These are phyloP conservation scores for Spizellomyces sp. DNA, from an alignment of 192 early-diverging fungal genomes.

Conservation along the genomic window DNA sequence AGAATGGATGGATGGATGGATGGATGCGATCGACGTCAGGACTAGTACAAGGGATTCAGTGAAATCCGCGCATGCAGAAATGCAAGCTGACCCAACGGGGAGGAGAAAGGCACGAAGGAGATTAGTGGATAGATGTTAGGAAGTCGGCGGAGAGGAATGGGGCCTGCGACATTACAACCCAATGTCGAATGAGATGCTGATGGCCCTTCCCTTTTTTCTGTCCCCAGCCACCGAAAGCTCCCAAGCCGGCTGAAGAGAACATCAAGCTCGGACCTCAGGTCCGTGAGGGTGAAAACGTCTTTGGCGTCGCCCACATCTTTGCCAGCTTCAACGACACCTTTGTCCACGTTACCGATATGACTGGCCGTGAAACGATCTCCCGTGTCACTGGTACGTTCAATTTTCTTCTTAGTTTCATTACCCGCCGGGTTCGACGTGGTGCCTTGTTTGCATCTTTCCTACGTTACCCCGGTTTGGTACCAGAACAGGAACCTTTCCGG, in stretches of 20 bases:
- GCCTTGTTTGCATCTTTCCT: background rate
- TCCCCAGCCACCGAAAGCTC: conserved; percentile 57
- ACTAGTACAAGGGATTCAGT: no score
- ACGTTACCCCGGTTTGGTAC: conserved; percentile 9
- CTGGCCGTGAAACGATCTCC: conserved; percentile 98
- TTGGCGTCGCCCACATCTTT: conserved; percentile 99
- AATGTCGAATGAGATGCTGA: no score
- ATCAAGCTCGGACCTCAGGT: conserved; percentile 96
- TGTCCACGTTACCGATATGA: conserved; percentile 99
- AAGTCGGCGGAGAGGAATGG: no score
- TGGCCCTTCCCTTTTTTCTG: no score
- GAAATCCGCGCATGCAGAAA: no score
- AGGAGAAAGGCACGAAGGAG: no score
- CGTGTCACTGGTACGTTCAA: conserved; percentile 90
- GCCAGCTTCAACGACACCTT: conserved; percentile 99
- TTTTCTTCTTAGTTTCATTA: background rate
- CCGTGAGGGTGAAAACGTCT: conserved; percentile 97
- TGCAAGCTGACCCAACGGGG: no score
- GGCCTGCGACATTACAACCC: no score
- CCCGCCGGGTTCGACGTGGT: background rate
- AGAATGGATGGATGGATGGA: no score
- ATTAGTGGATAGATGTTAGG: no score
- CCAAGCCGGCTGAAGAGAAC: conserved; percentile 81
- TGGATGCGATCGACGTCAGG: no score
- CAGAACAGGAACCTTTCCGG: background rate